Conservation (phyloP, 2,329 filamentous ascomycete species). For the Geosmithia morbida region DNA sequence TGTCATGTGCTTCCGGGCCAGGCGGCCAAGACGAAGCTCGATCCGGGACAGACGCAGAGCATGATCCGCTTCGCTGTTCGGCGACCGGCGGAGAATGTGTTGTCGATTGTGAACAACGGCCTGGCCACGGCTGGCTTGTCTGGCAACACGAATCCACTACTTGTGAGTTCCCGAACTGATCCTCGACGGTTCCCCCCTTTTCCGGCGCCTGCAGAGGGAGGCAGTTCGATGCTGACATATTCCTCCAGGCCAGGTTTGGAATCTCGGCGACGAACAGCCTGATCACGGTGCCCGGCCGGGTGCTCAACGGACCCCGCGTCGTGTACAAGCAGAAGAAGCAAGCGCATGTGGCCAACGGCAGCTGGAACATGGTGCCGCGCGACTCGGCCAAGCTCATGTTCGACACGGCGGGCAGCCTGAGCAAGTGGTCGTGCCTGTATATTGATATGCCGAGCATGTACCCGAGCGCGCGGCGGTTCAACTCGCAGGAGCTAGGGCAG, state of each 20-base stretch:
- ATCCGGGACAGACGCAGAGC: slow-evolving; percentile 40
- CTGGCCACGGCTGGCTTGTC: slow-evolving; percentile 45
- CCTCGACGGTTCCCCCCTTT: too few relatives aligned
- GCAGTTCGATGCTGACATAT: neutral
- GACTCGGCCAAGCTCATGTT: slow-evolving; percentile 26
- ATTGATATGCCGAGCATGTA: slow-evolving; percentile 4
- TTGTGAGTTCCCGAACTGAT: too few relatives aligned
- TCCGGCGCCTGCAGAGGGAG: too few relatives aligned
- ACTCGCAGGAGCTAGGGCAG: slow-evolving; percentile 1
- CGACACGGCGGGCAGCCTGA: slow-evolving; percentile 20
- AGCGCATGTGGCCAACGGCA: slow-evolving; percentile 18
- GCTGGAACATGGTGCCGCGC: slow-evolving; percentile 39
- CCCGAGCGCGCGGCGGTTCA: neutral
- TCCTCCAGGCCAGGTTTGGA: slow-evolving; percentile 29
- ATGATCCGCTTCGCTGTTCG: slow-evolving; percentile 67
- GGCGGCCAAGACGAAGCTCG: slow-evolving; percentile 43
- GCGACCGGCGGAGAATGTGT: slow-evolving; percentile 49
- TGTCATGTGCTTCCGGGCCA: slow-evolving; percentile 53
- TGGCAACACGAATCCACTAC: slow-evolving; percentile 19
- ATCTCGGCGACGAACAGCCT: slow-evolving; percentile 32
- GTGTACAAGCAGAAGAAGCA: slow-evolving; percentile 26
- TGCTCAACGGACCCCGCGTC: slow-evolving; percentile 38
- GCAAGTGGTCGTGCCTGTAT: slow-evolving; percentile 22
- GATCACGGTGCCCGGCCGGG: slow-evolving; percentile 47
- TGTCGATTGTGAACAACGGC: slow-evolving; percentile 46